A percentile compares a stretch with the other conserved stretches of the same genome.
Conservation (phyloP, 176 grass and related monocot genomes). For the Secale cereale region DNA sequence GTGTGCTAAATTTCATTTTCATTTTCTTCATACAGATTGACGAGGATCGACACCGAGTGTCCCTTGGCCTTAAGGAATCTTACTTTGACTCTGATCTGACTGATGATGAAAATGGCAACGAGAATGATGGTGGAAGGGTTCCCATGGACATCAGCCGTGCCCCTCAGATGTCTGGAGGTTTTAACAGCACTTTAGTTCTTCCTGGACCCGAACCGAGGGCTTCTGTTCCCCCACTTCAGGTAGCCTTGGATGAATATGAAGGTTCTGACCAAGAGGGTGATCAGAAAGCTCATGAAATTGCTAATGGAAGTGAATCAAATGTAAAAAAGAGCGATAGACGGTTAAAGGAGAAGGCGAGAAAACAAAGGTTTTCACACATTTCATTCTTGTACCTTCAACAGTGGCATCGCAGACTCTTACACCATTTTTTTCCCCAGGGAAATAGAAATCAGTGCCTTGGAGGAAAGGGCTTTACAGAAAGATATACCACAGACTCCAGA, state of each 20-base stretch:
- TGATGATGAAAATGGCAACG: constrained; percentile 27
- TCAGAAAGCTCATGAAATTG: constrained; percentile 26
- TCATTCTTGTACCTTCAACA: constrained; percentile 15
- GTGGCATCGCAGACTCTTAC: neutral
- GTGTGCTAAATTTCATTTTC: constrained; percentile 15
- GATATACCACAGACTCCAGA: constrained; percentile 72
- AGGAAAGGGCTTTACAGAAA: constrained; percentile 77
- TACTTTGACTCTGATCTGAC: constrained; percentile 47
- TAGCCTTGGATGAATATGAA: constrained; percentile 71
- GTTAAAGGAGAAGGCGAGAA: constrained; percentile 68
- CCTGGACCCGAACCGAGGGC: constrained; percentile 31
- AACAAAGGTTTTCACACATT: constrained; percentile 63
- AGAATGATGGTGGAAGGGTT: constrained; percentile 21
- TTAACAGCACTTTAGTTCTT: constrained; percentile 37
- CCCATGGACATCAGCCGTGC: constrained; percentile 22
- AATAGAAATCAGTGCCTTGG: constrained; percentile 83
- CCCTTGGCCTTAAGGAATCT: constrained; percentile 88
- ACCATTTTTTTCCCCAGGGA: constrained; percentile 49
- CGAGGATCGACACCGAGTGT: constrained; percentile 58
- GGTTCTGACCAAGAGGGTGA: constrained; percentile 67
- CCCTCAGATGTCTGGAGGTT: constrained; percentile 19
- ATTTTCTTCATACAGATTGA: constrained; percentile 57
- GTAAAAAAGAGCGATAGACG: constrained; percentile 59
- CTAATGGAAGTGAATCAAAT: constrained; percentile 30
- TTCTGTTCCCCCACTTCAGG: constrained; percentile 69